A percentile compares a stretch with the other conserved stretches of the same genome.
Conservation (phyloP, 2,329 filamentous ascomycete species). For the Penicillium psychrosexuale region DNA sequence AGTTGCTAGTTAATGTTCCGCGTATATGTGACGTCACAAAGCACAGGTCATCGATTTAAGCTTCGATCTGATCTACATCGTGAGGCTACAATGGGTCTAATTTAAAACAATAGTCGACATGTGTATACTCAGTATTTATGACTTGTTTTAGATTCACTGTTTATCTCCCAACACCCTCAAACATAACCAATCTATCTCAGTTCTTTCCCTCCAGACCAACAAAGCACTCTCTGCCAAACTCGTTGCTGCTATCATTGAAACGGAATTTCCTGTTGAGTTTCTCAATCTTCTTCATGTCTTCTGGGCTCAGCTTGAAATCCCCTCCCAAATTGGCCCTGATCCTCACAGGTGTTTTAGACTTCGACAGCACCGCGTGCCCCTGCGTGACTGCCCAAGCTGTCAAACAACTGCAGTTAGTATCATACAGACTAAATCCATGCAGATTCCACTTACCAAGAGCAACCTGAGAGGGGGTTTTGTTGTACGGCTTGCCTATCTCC, state of each 20-base stretch:
- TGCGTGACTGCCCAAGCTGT: slow-evolving; percentile 54
- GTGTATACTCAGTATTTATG: no score
- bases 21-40: slow-evolving; percentile 1
- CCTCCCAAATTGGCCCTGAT: slow-evolving; percentile 46
- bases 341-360: slow-evolving; percentile 47
- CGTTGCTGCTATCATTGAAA: slow-evolving; percentile 58
- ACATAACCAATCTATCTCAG: not conserved
- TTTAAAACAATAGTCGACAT: not conserved
- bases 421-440: not conserved
- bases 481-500: slow-evolving; percentile 53
- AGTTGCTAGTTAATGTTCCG: not conserved
- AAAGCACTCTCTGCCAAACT: slow-evolving; percentile 60
- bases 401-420: slow-evolving; percentile 2
- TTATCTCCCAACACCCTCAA: no score
- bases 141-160: not conserved
- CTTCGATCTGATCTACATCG: not conserved
- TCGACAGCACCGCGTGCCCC: slow-evolving; percentile 53
- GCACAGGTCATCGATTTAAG: not conserved
- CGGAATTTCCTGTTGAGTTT: slow-evolving; percentile 59
- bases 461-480: slow-evolving; percentile 52
- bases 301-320: slow-evolving; percentile 58
- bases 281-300: slow-evolving; percentile 57
- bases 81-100: not conserved
- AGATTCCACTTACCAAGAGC: slow-evolving; percentile 41
- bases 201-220: slow-evolving; percentile 57